Base-by-base conservation (phyloP, 345 rosid species). In the Mangifera indica region DNA sequence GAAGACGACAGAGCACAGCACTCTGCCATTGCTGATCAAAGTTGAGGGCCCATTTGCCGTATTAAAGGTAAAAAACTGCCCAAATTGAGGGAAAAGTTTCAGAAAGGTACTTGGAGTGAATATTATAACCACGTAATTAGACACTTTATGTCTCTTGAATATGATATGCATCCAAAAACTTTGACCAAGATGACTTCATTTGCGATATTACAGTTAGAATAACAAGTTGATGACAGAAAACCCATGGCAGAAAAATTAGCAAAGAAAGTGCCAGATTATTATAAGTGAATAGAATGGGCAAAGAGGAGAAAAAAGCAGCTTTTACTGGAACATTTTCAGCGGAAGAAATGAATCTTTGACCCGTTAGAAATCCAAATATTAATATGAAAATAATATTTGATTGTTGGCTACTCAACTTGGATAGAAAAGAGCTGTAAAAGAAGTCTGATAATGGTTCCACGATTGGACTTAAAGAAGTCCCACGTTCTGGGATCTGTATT, bases 161-260 rank as follows among this genome's bases (percentile, higher is more conserved):
- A 20, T 40, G 34, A 60, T 49, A 60, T 52, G 10, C 29, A 11
- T 29, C 3, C 4, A 20, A 1, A 24, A 64, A 14, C 68, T 78
- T 81, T 73, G 82, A 72, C 84, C 70, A 51, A 71, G 34, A 74
- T 2, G 10, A 48, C 12, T 46, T 26, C 13, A 18, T 4, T 6
- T 18, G 11, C 42, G 40, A 17, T 53, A 7, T 17, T 42, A 21
- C 22, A 53, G 17, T 56, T 24, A 0, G 3, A 21, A 25, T 25
- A n/a, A 17, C 10, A 17, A 29, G 70, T 52, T 52, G 60, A 67
- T 52, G 5, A 29, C 18, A 21, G 67, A 45, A 63, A 20, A 56
- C 8, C 17, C 17, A 40, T 62, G 24, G 25, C 21, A 6, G 10
- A 17, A 51, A 22, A 67, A 29, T 17, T 18, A 5, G 70, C 70